Conservation (phyloP, 805 yeast species). For the Wickerhamomyces chaumierensis region DNA sequence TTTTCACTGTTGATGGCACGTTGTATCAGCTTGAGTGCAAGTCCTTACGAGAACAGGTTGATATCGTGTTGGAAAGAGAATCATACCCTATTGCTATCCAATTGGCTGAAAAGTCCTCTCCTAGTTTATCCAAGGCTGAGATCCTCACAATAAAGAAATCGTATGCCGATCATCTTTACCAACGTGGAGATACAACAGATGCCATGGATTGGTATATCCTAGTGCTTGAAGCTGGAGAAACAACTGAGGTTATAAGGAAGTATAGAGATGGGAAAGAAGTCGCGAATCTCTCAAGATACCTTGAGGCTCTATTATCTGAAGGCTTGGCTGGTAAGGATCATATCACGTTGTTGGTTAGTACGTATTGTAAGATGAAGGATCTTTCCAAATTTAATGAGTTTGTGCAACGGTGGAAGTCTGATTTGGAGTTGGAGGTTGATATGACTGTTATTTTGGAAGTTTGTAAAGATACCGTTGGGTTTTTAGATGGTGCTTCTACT, state of each 20-base stretch:
- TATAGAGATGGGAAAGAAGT: constrained; percentile 73
- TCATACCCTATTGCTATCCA: constrained; percentile 63
- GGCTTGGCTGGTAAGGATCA: constrained; percentile 66
- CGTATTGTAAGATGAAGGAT: constrained; percentile 67
- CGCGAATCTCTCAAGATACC: constrained; percentile 46
- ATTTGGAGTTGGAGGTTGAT: constrained; percentile 41
- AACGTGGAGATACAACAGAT: constrained; percentile 50
- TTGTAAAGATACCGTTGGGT: constrained; percentile 60
- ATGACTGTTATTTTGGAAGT: constrained; percentile 54
- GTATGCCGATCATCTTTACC: constrained; percentile 66
- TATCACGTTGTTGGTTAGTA: constrained; percentile 65
- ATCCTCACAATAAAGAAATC: constrained; percentile 34
- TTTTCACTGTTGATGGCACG: constrained; percentile 68
- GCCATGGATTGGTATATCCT: constrained; percentile 70
- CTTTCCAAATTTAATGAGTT: constrained; percentile 46
- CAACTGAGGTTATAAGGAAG: constrained; percentile 69
- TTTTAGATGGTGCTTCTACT: constrained; percentile 51
- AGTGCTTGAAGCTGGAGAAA: constrained; percentile 40
- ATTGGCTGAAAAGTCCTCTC: constrained; percentile 35
- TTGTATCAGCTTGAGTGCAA: constrained; percentile 60
- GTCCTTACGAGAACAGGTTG: constrained; percentile 53
- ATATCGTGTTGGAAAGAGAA: constrained; percentile 56
- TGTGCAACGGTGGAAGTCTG: constrained; percentile 31
- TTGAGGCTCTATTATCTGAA: constrained; percentile 46
- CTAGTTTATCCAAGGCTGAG: constrained; percentile 12